phyloP scores from a whole-genome alignment of 768 basidiomycete genomes.

The Russula foetens region DNA sequence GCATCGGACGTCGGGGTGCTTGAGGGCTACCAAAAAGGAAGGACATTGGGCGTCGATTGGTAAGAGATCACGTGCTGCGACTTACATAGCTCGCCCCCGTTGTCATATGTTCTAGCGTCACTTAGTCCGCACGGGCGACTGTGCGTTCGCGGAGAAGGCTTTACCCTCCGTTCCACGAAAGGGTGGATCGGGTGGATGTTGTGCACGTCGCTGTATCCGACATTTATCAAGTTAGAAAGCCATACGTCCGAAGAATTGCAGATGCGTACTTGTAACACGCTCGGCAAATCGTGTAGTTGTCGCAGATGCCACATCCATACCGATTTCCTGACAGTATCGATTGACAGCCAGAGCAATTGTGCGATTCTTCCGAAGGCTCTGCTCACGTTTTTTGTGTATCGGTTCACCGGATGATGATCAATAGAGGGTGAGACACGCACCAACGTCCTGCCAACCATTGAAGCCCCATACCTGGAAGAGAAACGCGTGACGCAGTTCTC shows the following conservation, averaged over 20 bases:
- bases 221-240: constrained; percentile 5
- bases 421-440: constrained; percentile 37
- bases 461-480: constrained; percentile 81
- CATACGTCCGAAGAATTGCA: not conserved
- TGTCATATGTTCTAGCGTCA: constrained; percentile 14
- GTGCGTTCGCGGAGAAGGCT: constrained; percentile 30
- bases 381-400: constrained; percentile 22
- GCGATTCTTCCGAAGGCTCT: constrained; percentile 72
- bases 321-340: constrained; percentile 51
- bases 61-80: not conserved
- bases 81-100: constrained; percentile 16
- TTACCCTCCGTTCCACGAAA: constrained; percentile 75
- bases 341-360: constrained; percentile 76
- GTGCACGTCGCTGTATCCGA: constrained; percentile 62
- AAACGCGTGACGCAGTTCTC: constrained; percentile 76
- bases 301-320: constrained; percentile 81
- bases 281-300: constrained; percentile 72
- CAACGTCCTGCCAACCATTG: constrained; percentile 81
- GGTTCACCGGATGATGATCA: not conserved
- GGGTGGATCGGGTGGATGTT: constrained; percentile 87
- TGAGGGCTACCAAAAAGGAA: constrained; percentile 14
- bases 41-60: not conserved
- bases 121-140: constrained; percentile 33
- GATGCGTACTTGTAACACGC: constrained; percentile 66
- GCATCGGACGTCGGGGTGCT: constrained; percentile 17